These are phyloP conservation scores for Plasmodium gonderi DNA, from an alignment of 169 alveolate species.

Conservation along the genomic window DNA sequence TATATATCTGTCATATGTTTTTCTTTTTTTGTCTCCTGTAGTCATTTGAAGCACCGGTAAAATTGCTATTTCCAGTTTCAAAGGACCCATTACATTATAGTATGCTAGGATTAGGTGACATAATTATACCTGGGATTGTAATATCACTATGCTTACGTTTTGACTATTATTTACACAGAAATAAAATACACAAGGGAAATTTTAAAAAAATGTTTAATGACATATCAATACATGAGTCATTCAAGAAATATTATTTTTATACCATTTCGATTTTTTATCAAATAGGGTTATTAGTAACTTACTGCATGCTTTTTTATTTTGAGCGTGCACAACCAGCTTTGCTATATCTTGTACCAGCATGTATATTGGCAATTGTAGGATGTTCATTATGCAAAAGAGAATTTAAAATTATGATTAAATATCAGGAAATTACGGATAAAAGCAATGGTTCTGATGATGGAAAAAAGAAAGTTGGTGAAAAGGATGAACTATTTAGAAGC, in stretches of 20 bases:
- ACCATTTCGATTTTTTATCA: constrained; percentile 86
- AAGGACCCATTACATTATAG: constrained; percentile 84
- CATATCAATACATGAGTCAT: constrained; percentile 63
- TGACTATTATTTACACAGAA: constrained; percentile 81
- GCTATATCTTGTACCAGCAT: constrained; percentile 92
- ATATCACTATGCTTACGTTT: constrained; percentile 91
- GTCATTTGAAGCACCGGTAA: constrained; percentile 93
- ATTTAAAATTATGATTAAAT: constrained; percentile 54
- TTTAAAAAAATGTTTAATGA: constrained; percentile 59
- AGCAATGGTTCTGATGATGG: constrained; percentile 4
- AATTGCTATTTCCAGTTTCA: constrained; percentile 90
- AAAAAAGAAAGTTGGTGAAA: constrained; percentile 15
- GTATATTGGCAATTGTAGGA: constrained; percentile 79
- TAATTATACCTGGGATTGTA: constrained; percentile 95
- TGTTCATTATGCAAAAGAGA: constrained; percentile 75
- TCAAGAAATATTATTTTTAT: constrained; percentile 55
- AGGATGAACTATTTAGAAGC: constrained; percentile 22
- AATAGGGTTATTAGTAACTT: constrained; percentile 89
- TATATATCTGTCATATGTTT: too few relatives aligned
- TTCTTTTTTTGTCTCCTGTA: constrained; percentile 4
- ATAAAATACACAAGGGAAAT: constrained; percentile 68
- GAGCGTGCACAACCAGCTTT: constrained; percentile 93
- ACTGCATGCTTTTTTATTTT: constrained; percentile 88
- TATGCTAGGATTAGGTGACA: constrained; percentile 95
- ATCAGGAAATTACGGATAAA: constrained; percentile 71